These are phyloP conservation scores for Gymnopilus junonius DNA, from an alignment of 768 basidiomycete species.

Conservation along the genomic window DNA sequence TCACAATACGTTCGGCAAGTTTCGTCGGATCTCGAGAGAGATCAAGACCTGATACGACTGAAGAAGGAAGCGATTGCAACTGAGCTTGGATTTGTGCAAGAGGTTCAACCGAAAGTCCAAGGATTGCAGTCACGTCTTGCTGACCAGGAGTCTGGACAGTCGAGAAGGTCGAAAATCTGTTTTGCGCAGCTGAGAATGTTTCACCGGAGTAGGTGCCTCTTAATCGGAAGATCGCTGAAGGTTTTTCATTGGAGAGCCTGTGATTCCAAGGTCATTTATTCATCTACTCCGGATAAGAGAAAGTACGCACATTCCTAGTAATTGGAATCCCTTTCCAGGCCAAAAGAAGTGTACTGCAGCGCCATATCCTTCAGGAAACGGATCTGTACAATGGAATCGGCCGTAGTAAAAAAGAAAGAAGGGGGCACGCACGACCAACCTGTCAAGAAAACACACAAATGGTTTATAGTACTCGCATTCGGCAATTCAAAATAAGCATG, in stretches of 20 bases:
- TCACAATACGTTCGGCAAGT: conserved; percentile 72
- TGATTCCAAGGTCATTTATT: background rate
- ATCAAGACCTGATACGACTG: conserved; percentile 24
- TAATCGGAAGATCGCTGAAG: conserved; percentile 86
- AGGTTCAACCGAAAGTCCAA: conserved; percentile 84
- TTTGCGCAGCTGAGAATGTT: conserved; percentile 42
- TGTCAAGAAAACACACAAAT: conserved; percentile 84
- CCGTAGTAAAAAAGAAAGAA: background rate
- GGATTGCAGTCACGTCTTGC: conserved; percentile 66
- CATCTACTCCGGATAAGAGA: background rate
- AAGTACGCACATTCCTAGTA: conserved; percentile 76
- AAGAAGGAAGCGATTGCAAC: conserved; percentile 48
- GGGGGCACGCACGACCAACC: conserved; percentile 44
- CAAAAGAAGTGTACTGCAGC: conserved; percentile 86
- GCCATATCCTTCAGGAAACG: conserved; percentile 84
- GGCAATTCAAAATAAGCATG: conserved; percentile 82
- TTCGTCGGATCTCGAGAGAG: conserved; percentile 49
- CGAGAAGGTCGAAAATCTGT: conserved; percentile 40
- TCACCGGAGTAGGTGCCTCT: conserved; percentile 53
- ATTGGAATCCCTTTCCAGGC: conserved; percentile 87
- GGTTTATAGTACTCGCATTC: conserved; percentile 75
- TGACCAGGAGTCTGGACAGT: conserved; percentile 37
- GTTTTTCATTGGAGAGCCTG: conserved; percentile 90
- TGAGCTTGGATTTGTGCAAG: conserved; percentile 64
- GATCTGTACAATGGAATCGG: conserved; percentile 44